Evolutionary conservation across 2,329 filamentous ascomycete species (phyloP).

Genomic region (Arthrobotrys entomopaga): DNA sequence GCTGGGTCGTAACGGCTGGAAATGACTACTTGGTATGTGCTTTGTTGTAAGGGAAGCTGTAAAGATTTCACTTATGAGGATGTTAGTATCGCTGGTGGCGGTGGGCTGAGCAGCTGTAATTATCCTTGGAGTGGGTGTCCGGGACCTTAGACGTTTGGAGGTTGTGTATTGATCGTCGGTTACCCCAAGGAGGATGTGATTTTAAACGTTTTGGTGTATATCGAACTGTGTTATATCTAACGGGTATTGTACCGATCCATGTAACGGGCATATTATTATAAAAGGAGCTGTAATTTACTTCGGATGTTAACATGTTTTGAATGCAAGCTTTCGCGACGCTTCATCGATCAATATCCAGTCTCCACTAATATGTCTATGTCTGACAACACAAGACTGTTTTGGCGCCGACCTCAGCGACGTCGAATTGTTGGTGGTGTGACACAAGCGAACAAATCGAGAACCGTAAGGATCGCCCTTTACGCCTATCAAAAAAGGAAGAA

Average conservation of each 20-base stretch:
- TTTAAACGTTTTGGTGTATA: not conserved
- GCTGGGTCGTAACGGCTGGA: conserved; percentile 60
- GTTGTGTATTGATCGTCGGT: not conserved
- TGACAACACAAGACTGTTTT: no score
- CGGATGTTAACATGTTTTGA: no score
- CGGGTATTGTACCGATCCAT: not conserved
- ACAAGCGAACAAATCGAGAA: not conserved
- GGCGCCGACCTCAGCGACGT: not conserved
- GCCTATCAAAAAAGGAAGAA: not conserved
- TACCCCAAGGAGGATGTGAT: not conserved
- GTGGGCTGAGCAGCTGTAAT: conserved; percentile 58
- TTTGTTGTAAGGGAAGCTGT: conserved; percentile 63
- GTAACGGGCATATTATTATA: not conserved
- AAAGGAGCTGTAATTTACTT: no score
- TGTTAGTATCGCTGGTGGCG: conserved; percentile 61
- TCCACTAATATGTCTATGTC: no score
- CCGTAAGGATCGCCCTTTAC: not conserved
- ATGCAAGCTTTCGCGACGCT: no score
- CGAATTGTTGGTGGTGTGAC: not conserved
- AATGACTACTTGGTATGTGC: conserved; percentile 62
- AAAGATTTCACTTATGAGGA: conserved; percentile 61
- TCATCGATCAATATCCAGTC: no score
- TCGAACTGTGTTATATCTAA: no score
- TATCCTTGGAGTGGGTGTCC: conserved; percentile 59
- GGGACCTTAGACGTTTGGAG: conserved; percentile 17